Conservation (phyloP, 1,284 basidiomycete species). For the Ganoderma multipileum region DNA sequence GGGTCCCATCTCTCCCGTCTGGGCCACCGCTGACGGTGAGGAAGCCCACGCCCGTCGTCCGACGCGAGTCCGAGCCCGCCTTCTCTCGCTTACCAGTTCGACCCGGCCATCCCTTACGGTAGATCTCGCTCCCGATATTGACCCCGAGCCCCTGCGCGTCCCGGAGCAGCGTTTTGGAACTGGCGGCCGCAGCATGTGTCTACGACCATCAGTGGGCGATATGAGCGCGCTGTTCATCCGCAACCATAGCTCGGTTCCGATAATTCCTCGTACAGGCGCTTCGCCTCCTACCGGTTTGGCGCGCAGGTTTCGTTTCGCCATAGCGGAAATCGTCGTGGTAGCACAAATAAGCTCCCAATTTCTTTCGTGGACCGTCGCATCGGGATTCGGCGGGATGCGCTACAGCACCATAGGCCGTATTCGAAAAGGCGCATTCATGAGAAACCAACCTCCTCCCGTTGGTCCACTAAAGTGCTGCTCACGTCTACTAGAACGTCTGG, state of each 20-base stretch:
- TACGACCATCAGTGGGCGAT: neutral
- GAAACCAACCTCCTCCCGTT: too few species aligned
- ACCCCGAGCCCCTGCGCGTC: neutral
- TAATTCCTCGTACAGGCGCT: neutral
- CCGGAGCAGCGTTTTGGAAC: neutral
- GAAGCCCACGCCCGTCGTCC: neutral
- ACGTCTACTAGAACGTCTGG: too few species aligned
- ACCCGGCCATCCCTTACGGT: neutral
- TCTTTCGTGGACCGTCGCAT: too few species aligned
- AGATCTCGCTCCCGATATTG: neutral
- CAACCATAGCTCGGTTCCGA: neutral
- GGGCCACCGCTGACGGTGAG: neutral
- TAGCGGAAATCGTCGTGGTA: neutral
- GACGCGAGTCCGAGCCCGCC: neutral
- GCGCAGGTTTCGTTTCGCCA: too few species aligned
- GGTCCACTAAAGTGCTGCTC: too few species aligned
- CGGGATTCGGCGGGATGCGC: too few species aligned
- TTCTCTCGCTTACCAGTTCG: neutral
- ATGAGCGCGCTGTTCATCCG: neutral
- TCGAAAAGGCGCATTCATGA: too few species aligned
- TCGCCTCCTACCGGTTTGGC: too few species aligned
- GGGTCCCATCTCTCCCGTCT: conserved; percentile 13
- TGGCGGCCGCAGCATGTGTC: neutral
- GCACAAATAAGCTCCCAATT: neutral
- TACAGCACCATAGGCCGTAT: too few species aligned